Evolutionary conservation across 2,329 filamentous ascomycete genomes (phyloP), one percentile per base, ranked within the genome.

Genomic region (Epichloe amarillans): DNA sequence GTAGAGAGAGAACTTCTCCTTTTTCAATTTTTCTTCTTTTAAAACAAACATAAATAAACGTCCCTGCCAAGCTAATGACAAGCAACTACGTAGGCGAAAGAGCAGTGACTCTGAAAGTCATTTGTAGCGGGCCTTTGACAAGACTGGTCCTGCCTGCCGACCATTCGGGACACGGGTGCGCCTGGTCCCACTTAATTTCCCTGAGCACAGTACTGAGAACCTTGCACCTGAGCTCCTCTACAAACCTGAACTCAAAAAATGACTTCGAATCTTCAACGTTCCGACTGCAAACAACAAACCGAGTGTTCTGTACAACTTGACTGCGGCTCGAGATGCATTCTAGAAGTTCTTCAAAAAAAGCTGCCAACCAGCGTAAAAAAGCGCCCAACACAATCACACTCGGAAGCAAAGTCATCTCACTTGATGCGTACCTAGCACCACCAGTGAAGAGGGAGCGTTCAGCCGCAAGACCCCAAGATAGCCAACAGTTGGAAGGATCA

Each of bases 371-470:
- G 55, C 64, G 65, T 15, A 72, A 69, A 55, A 63, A 58, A 19
- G 60, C 55, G 49, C 55, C 60, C 2, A 65, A 71, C 46, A 60
- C 70, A 5, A 56, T 78, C 50, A 72, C 63, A 23, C 67, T 78
- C 36, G 73, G 73, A 14, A 65, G 70, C 30, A 78, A 73, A 50
- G 60, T 63, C 12, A 72, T 79, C 23, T 75, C 72, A 0, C 57
- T 79, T 0, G 69, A 72, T 23, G 74, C 72, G 6, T 79, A 77
- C 53, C 63, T 79, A 46, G 66, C 64, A 46, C 67, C 66, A 41
- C 36, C 53, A 38, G 35, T 17, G n/a, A 44, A 53, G 35, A 47
- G n/a, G 17, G 26, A 37, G 10, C 40, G 46, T 10, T 3, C 35
- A 36, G 10, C 49, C 15, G 5, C 17, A 6, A 19, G 11, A 26